These are phyloP conservation scores for Spathaspora sp. DNA, from an alignment of 805 yeast species.

Conservation along the genomic window DNA sequence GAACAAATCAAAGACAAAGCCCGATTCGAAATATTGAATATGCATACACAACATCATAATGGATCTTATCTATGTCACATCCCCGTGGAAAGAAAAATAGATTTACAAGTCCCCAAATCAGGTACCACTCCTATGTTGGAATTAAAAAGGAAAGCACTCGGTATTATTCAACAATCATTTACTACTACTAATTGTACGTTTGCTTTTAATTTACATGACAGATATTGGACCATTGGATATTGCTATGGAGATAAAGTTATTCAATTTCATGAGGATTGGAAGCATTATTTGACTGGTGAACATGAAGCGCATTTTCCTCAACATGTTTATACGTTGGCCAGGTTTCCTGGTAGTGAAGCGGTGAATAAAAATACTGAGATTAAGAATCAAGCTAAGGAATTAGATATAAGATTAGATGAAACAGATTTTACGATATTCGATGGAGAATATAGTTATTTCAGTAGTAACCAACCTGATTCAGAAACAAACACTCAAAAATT, in stretches of 20 bases:
- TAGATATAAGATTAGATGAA: slow-evolving; percentile 11
- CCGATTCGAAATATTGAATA: slow-evolving; percentile 14
- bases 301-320: slow-evolving; percentile 31
- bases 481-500: slow-evolving; percentile 21
- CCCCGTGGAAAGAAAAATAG: slow-evolving; percentile 10
- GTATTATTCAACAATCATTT: slow-evolving; percentile 14
- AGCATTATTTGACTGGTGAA: slow-evolving; percentile 18
- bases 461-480: slow-evolving; percentile 11
- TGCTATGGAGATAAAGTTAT: slow-evolving; percentile 47
- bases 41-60: slow-evolving; percentile 4
- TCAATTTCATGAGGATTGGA: slow-evolving; percentile 43
- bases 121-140: slow-evolving; percentile 5
- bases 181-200: slow-evolving; percentile 18
- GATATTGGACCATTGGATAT: slow-evolving; percentile 54
- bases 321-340: slow-evolving; percentile 32
- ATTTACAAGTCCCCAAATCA: background rate
- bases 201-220: slow-evolving; percentile 24
- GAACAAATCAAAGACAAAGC: slow-evolving; percentile 7
- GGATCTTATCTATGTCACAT: slow-evolving; percentile 19
- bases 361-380: slow-evolving; percentile 10
- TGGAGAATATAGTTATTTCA: slow-evolving; percentile 21
- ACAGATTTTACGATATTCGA: slow-evolving; percentile 26
- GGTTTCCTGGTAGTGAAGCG: slow-evolving; percentile 24
- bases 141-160: slow-evolving; percentile 15
- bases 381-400: slow-evolving; percentile 19